Evolutionary conservation across 2,329 filamentous ascomycete species (phyloP).

Genomic region (Emergomyces africanus): DNA sequence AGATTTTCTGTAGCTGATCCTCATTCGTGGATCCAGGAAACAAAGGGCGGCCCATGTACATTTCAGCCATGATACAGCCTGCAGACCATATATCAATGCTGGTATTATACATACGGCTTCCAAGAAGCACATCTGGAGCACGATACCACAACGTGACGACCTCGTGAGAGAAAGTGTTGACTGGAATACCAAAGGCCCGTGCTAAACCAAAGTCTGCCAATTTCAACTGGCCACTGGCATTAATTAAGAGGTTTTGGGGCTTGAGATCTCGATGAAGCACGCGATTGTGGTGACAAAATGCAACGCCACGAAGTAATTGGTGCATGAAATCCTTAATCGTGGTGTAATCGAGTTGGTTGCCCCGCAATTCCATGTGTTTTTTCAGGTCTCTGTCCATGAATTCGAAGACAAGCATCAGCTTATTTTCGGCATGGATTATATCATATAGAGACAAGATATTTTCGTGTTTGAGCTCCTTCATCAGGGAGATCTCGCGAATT

Average conservation of each 20-base stretch:
- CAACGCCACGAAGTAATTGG: constrained; percentile 87
- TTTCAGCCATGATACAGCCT: constrained; percentile 99
- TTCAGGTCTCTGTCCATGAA: constrained; percentile 98
- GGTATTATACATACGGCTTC: constrained; percentile 92
- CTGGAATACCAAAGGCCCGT: constrained; percentile 88
- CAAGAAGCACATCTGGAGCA: constrained; percentile 86
- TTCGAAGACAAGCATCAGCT: constrained; percentile 98
- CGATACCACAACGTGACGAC: constrained; percentile 98
- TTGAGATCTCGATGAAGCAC: constrained; percentile 93
- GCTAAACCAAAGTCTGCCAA: constrained; percentile 91
- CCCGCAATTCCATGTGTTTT: constrained; percentile 93
- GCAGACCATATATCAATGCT: constrained; percentile 99
- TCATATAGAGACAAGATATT: constrained; percentile 97
- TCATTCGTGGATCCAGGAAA: constrained; percentile 98
- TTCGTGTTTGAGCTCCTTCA: constrained; percentile 99
- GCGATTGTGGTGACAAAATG: constrained; percentile 95
- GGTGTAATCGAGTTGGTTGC: constrained; percentile 73
- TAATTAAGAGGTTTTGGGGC: constrained; percentile 92
- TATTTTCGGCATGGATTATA: constrained; percentile 99
- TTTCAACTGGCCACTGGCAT: constrained; percentile 79
- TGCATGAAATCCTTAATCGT: constrained; percentile 99
- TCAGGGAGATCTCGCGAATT: constrained; percentile 94
- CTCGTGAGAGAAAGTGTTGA: constrained; percentile 98
- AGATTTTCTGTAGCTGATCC: constrained; percentile 93
- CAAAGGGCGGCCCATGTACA: constrained; percentile 93